These are phyloP conservation scores for Corynascus novoguineensis DNA, from an alignment of 495 filamentous ascomycete genomes.

Conservation along the genomic window DNA sequence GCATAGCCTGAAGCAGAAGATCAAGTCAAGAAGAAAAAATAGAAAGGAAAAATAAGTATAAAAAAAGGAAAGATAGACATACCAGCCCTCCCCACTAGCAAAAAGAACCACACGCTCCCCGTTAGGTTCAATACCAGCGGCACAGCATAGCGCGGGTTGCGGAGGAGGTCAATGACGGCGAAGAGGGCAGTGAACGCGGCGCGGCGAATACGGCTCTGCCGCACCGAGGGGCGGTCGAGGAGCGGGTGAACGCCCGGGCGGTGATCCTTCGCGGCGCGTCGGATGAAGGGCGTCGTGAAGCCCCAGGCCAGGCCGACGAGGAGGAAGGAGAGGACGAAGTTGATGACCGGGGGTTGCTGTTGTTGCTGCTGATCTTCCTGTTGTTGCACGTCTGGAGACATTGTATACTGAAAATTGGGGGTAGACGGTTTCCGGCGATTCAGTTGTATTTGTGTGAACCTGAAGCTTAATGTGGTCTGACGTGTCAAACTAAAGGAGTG, in stretches of 20 bases:
- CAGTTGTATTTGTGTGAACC: too few species aligned
- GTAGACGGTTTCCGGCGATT: background rate
- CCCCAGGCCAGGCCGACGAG: conserved; percentile 88
- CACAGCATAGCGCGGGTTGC: conserved; percentile 75
- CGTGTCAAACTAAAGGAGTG: too few species aligned
- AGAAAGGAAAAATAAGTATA: conserved; percentile 16
- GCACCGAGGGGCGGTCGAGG: conserved; percentile 36
- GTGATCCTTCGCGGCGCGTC: conserved; percentile 57
- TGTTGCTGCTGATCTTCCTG: conserved; percentile 15
- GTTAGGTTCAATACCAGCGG: conserved; percentile 87
- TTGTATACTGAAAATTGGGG: background rate
- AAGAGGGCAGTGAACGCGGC: conserved; percentile 56
- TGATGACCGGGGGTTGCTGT: conserved; percentile 54
- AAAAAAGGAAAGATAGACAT: conserved; percentile 29
- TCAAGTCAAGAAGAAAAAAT: background rate
- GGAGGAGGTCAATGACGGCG: conserved; percentile 70
- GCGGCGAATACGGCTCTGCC: conserved; percentile 42
- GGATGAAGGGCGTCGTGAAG: conserved; percentile 68
- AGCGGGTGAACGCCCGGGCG: conserved; percentile 48
- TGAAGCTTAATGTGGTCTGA: too few species aligned
- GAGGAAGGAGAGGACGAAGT: conserved; percentile 81
- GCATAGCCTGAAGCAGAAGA: too few species aligned
- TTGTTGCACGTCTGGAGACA: background rate
- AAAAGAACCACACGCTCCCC: conserved; percentile 95
- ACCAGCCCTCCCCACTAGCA: conserved; percentile 90